A percentile compares a stretch with the other conserved stretches of the same genome.
Conservation (phyloP, 2,329 filamentous ascomycete genomes). For the Hypoxylon sp. region DNA sequence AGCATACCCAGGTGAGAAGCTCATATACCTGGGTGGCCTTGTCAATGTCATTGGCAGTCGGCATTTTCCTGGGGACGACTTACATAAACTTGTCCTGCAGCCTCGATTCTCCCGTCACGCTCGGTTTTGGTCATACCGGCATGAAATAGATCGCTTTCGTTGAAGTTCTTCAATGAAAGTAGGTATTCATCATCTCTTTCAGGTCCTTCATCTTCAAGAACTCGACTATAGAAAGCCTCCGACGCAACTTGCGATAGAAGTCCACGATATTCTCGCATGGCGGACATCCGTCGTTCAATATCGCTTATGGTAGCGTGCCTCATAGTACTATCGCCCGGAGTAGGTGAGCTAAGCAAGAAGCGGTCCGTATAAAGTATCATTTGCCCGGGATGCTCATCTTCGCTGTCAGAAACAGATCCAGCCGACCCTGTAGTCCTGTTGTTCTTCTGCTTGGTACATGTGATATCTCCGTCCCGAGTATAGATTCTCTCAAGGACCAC, state of each 20-base stretch:
- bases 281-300: not conserved
- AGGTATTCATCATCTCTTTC: not conserved
- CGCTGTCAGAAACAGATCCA: not conserved
- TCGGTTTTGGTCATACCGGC: not conserved
- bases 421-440: slow-evolving; percentile 28
- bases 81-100: not conserved
- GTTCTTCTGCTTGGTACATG: not conserved
- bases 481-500: not conserved
- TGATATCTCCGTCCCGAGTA: not conserved
- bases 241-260: not conserved
- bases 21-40: not conserved
- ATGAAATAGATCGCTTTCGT: not conserved
- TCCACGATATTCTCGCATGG: not conserved
- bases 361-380: not conserved
- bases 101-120: not conserved
- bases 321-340: not conserved
- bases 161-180: not conserved
- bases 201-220: not conserved
- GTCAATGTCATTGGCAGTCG: not conserved
- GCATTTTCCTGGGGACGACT: not conserved
- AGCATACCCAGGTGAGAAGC: not conserved
- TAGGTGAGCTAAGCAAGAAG: not conserved
- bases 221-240: not conserved
- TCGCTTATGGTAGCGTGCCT: not conserved
- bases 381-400: not conserved